Evolutionary conservation across 495 filamentous ascomycete genomes (phyloP).

Genomic region (Aspergillus olivimuriae): DNA sequence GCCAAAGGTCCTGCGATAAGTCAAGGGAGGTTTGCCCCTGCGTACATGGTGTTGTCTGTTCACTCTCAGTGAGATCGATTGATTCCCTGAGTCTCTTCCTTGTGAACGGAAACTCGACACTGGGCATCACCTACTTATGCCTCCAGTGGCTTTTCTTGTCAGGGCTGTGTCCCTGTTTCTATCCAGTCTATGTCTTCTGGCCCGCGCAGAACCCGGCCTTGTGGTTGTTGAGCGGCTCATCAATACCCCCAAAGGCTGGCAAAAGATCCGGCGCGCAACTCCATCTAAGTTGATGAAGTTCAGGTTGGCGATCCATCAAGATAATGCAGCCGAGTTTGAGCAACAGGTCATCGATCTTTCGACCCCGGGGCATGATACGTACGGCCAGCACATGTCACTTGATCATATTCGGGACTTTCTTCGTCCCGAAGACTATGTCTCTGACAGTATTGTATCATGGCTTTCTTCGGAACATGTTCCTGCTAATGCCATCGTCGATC

Average conservation of each 20-base stretch:
- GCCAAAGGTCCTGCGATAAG: too few relatives aligned
- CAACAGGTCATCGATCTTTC: constrained; percentile 55
- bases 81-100: too few relatives aligned
- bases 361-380: constrained; percentile 51
- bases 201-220: constrained; percentile 13
- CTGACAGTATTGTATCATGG: constrained; percentile 42
- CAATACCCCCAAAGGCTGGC: constrained; percentile 41
- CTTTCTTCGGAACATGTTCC: constrained; percentile 41
- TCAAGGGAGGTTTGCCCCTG: too few relatives aligned
- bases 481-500: constrained; percentile 31
- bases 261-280: constrained; percentile 26
- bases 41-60: too few relatives aligned
- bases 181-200: constrained; percentile 1
- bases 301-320: constrained; percentile 47
- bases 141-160: too few relatives aligned
- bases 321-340: constrained; percentile 50
- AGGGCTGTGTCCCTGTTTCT: constrained; percentile 10
- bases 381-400: constrained; percentile 60
- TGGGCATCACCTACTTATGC: too few relatives aligned
- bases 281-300: constrained; percentile 39
- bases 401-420: constrained; percentile 47
- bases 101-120: too few relatives aligned
- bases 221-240: constrained; percentile 41
- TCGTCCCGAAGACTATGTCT: constrained; percentile 37
- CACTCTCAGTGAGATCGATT: too few relatives aligned